These are phyloP conservation scores for Cercophora scortea DNA, from an alignment of 495 filamentous ascomycete species.

Conservation along the genomic window DNA sequence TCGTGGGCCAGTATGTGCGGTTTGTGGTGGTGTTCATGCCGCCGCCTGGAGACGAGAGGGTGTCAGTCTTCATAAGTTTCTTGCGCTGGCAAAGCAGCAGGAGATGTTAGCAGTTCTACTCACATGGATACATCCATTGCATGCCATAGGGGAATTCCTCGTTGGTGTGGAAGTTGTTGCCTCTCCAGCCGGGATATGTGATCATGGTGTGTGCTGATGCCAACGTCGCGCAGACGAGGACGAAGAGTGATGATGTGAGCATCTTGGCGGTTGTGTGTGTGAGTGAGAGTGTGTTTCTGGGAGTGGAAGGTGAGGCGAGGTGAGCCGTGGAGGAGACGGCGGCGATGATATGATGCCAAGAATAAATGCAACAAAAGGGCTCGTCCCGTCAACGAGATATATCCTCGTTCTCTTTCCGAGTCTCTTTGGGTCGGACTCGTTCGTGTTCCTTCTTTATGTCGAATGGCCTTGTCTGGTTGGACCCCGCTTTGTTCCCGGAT, in stretches of 20 bases:
- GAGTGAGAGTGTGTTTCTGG: no score
- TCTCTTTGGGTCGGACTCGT: background rate
- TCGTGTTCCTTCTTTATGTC: background rate
- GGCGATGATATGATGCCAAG: no score
- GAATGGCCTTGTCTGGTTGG: background rate
- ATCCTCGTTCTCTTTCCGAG: background rate
- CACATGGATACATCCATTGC: constrained; percentile 99
- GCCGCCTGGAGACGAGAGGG: constrained; percentile 57
- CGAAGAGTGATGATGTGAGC: constrained; percentile 43
- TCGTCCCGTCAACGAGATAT: background rate
- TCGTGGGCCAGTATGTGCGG: constrained; percentile 84
- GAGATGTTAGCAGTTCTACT: constrained; percentile 22
- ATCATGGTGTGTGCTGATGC: constrained; percentile 78
- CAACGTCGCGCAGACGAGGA: constrained; percentile 41
- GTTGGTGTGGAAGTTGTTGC: constrained; percentile 82
- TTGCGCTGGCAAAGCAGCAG: background rate
- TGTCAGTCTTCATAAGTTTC: constrained; percentile 7
- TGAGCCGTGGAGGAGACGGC: no score
- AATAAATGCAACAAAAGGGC: no score
- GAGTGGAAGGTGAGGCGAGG: no score
- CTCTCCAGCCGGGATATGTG: constrained; percentile 90
- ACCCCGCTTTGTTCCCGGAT: constrained; percentile 6
- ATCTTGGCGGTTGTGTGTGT: constrained; percentile 18
- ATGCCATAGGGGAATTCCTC: constrained; percentile 81
- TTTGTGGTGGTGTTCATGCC: constrained; percentile 73